Evolutionary conservation across 805 yeast genomes (phyloP), one percentile per base, ranked within the genome.

Genomic region (Priceomyces carsonii): DNA sequence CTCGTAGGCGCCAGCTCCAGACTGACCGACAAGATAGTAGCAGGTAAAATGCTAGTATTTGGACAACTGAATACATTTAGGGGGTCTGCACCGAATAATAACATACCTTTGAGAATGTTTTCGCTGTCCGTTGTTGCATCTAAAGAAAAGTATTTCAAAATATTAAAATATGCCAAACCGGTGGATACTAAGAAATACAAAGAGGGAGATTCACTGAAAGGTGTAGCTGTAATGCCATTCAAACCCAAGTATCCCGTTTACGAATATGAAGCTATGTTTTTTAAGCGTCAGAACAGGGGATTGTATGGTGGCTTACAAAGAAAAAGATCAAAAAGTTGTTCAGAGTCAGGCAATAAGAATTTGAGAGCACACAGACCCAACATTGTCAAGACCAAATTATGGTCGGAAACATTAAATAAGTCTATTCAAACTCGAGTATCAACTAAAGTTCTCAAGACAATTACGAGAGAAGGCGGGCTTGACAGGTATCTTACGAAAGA

Each of bases 391-490:
- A 79, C 88, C 54, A 75, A 73, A 20, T 65, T 93, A 29, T 91
- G 95, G 93, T 86, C 96, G 44, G 95, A 86, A 48, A 66, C 85
- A 0, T 71, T 93, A 50, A 65, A 79, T 39, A 71, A 69, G 46
- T 61, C 67, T 25, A 59, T 89, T 29, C 66, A 68, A 32, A 59
- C 87, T 36, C 79, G 73, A 40, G 79, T 89, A 22, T 81, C 89
- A 6, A 77, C 97, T 4, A 77, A 82, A 40, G 97, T 89, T 5
- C 71, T 93, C 54, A 79, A 82, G 51, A 89, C 97, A 0, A 82
- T 93, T 40, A 83, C 86, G 39, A 86, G 80, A 50, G 98, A 91
- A 59, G 99, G 99, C 43, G 99, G 99, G 4, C 70, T 93, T 38
- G 99, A 93, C 56, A 81, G 81, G 45, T 93, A 93, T 57, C 61